Percentiles rank a stretch among this genome's conserved stretches.
These are phyloP conservation scores for Psilocybe cyanescens DNA, from an alignment of 768 basidiomycete species.

Conservation along the genomic window DNA sequence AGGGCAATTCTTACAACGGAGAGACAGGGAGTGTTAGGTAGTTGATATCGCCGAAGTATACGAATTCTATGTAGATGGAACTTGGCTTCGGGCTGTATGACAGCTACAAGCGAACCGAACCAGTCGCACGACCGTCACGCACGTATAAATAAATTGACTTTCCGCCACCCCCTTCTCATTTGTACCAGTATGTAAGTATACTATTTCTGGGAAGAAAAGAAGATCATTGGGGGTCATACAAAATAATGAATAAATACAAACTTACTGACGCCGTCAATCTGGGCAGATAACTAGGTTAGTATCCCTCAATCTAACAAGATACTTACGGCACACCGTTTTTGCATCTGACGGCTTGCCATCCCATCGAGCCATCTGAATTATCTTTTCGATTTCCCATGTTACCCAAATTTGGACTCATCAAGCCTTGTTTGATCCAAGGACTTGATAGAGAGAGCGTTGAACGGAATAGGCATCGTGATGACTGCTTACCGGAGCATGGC, in stretches of 20 bases:
- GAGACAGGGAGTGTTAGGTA: neutral
- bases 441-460: neutral
- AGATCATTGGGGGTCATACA: neutral
- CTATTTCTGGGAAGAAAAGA: neutral
- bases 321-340: neutral
- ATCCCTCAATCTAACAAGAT: neutral
- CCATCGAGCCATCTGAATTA: neutral
- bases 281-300: neutral
- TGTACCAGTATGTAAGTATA: neutral
- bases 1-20: neutral
- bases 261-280: slow-evolving; percentile 2
- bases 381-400: neutral
- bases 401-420: neutral
- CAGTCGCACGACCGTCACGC: neutral
- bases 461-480: neutral
- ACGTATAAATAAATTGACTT: neutral
- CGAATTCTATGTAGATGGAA: neutral
- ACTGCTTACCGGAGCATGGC: neutral
- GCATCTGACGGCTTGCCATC: neutral
- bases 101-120: neutral
- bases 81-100: neutral
- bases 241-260: neutral
- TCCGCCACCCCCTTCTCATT: neutral
- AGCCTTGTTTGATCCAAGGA: slow-evolving; percentile 5
- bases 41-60: neutral